Conservation (phyloP, 2,329 filamentous ascomycete species). For the Sordariomycetes sp. region DNA sequence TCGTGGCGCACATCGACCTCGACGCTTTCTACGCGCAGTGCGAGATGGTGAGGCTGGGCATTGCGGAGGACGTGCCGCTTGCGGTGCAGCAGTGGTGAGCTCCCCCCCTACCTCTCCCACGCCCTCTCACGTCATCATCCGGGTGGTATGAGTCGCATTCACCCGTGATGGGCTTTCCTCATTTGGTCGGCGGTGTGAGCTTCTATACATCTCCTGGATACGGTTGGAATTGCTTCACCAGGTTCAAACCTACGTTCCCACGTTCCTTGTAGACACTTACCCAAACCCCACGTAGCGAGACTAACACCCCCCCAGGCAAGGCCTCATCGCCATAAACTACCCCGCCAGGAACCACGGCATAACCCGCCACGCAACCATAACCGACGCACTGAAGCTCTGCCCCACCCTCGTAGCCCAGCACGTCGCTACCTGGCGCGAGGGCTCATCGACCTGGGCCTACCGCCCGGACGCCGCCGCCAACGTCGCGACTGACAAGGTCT, state of each 20-base stretch:
- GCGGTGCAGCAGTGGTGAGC: slow-evolving; percentile 83
- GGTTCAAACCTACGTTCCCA: not conserved
- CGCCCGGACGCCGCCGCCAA: slow-evolving; percentile 65
- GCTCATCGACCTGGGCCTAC: slow-evolving; percentile 86
- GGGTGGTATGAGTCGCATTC: not conserved
- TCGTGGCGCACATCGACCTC: slow-evolving; percentile 84
- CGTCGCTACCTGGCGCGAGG: slow-evolving; percentile 89
- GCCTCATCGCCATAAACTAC: slow-evolving; percentile 93
- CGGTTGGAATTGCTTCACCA: too few species aligned
- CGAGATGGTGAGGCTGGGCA: slow-evolving; percentile 75
- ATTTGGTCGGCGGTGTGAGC: not conserved
- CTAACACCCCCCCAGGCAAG: slow-evolving; percentile 45
- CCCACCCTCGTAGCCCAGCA: slow-evolving; percentile 78
- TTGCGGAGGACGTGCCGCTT: slow-evolving; percentile 63
- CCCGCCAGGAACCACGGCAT: slow-evolving; percentile 73
- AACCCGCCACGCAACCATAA: slow-evolving; percentile 61
- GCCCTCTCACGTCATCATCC: not conserved
- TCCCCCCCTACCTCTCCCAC: not conserved
- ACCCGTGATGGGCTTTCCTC: not conserved
- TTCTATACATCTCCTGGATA: too few species aligned
- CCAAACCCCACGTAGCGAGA: not conserved
- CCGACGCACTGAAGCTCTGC: slow-evolving; percentile 77
- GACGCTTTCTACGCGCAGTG: slow-evolving; percentile 98
- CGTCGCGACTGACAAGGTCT: slow-evolving; percentile 85
- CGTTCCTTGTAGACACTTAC: not conserved